Base-by-base conservation (phyloP, 169 alveolate species). In the Miamiensis avidus region DNA sequence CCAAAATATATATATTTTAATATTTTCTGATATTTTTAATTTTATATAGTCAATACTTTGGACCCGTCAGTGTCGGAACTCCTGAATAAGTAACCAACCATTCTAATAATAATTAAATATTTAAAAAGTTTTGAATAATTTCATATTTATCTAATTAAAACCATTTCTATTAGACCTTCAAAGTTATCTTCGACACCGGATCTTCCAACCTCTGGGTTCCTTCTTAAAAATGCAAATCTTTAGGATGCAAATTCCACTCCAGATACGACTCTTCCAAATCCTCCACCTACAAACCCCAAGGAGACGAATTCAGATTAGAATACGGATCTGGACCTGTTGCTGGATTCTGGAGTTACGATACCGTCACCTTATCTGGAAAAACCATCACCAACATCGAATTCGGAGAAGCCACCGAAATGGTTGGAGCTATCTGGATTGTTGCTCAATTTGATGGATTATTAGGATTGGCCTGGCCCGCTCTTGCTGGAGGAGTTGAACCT, bases 401-500 rank as follows among this genome's bases (percentile, higher is more conserved):
- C 87, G 98, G 96, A 31, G 97, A 92, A 87, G 92, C 94, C 82
- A 91, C 85, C 75, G 65, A 87, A 34, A 90, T 89, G 29, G 74
- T 82, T 65, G 97, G 98, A 72, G 76, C 86, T 75, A 88, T 96
- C 74, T 96, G 88, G 90, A 75, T 87, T 74, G 91, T 89, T 30
- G 94, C 97, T 65, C 88, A 93, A 81, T 92, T 94, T 82, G 97
- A 94, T 86, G 98, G 98, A 78, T 94, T 95, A 76, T 91, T 94
- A 30, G 98, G 98, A 64, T 88, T 95, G 76, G 98, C 93, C 26
- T 95, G 87, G 88, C 92, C 92, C 28, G 76, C 95, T 30, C 92
- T 95, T 82, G 93, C 86, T 1, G 91, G 89, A 31, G 65, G 83
- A 27, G 78, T 87, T 65, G 87, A 89, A 69, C 94, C 96, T 65